Conservation (phyloP, 2,329 filamentous ascomycete genomes). For the Ophiostoma himal-ulmi region DNA sequence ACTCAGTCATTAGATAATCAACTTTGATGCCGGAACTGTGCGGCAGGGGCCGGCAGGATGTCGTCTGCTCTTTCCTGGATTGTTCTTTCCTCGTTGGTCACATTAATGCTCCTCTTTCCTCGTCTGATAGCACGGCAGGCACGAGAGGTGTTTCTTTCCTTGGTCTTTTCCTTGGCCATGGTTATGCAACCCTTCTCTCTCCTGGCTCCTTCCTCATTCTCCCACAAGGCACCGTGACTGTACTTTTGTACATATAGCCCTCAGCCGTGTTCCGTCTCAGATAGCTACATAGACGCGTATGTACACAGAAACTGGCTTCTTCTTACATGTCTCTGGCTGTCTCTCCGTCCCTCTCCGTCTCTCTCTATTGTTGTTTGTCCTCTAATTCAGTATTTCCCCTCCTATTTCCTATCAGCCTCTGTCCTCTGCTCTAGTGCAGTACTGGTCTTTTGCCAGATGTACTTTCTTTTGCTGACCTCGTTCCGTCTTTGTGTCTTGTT, state of each 20-base stretch:
- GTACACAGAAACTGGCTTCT: neutral
- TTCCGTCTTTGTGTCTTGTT: too few relatives aligned
- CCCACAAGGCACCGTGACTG: neutral
- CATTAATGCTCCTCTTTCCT: too few relatives aligned
- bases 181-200: neutral
- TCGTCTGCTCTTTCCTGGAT: neutral
- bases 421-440: neutral
- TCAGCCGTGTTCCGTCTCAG: slow-evolving; percentile 3
- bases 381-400: neutral
- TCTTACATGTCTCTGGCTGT: neutral
- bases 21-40: neutral
- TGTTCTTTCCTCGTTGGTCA: neutral
- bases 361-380: neutral
- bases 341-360: neutral
- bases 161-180: too few relatives aligned
- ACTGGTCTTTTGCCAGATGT: neutral
- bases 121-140: neutral
- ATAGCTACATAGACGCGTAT: neutral
- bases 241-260: neutral
- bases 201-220: neutral
- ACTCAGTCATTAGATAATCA: neutral
- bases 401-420: neutral
- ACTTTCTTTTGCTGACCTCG: neutral
- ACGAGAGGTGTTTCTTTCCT: neutral
- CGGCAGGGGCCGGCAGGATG: neutral